phyloP scores from a whole-genome alignment of 1,139 yeast species.

The Candida gigantensis region DNA sequence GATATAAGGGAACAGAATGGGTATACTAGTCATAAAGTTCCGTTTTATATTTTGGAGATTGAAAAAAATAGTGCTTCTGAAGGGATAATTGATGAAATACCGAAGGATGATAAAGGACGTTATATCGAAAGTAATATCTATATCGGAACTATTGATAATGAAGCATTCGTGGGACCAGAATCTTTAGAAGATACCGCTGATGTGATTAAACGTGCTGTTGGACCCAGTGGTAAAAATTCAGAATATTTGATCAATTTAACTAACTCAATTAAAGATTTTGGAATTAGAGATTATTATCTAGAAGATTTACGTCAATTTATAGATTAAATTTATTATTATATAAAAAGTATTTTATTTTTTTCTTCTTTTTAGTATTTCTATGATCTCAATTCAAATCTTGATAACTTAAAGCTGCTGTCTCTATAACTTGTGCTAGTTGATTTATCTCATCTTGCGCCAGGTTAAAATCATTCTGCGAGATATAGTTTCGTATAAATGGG shows the following conservation, averaged over 20 bases:
- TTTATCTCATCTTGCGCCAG: conserved; percentile 60
- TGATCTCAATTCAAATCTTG: conserved; percentile 9
- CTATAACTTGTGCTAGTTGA: conserved; percentile 41
- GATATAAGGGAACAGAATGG: conserved; percentile 90
- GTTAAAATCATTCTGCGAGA: conserved; percentile 49
- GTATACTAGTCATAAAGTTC: conserved; percentile 69
- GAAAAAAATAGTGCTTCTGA: no score
- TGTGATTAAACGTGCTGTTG: conserved; percentile 55
- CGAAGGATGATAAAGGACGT: conserved; percentile 32
- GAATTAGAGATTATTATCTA: conserved; percentile 38
- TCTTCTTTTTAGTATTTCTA: no score
- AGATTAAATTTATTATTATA: no score
- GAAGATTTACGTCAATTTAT: no score
- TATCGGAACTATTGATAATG: conserved; percentile 80
- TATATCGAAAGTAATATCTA: conserved; percentile 67
- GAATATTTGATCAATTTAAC: conserved; percentile 66
- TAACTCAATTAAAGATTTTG: conserved; percentile 53
- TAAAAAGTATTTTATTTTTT: no score
- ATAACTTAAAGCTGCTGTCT: conserved; percentile 21
- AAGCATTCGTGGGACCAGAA: conserved; percentile 85
- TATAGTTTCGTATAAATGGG: conserved; percentile 72
- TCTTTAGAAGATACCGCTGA: conserved; percentile 55
- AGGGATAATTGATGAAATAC: no score
- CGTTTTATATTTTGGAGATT: conserved; percentile 56
- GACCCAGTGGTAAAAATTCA: conserved; percentile 80